phyloP scores from a whole-genome alignment of 495 filamentous ascomycete genomes.

The Articulospora tetracladia region DNA sequence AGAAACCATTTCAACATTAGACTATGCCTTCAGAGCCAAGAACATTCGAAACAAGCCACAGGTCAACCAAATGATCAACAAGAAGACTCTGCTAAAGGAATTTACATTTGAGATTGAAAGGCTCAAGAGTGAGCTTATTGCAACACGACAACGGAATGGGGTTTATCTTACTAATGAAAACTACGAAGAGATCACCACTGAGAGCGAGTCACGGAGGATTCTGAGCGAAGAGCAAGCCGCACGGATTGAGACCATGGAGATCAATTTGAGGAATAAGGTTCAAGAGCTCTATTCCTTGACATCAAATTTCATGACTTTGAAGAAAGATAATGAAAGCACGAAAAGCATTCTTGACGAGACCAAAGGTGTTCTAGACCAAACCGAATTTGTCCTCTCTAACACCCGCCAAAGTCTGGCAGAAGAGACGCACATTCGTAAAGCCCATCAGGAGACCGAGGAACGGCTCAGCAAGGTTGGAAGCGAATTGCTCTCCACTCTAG shows the following conservation, averaged over 20 bases:
- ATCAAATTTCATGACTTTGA: conserved; percentile 76
- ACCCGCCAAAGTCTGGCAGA: conserved; percentile 74
- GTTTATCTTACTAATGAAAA: conserved; percentile 84
- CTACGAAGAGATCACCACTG: conserved; percentile 81
- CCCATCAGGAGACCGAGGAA: conserved; percentile 82
- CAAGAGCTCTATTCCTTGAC: conserved; percentile 86
- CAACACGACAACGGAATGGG: conserved; percentile 88
- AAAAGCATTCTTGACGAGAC: conserved; percentile 70
- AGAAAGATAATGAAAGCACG: conserved; percentile 79
- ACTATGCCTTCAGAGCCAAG: conserved; percentile 96
- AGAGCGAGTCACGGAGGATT: conserved; percentile 90
- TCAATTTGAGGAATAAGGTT: conserved; percentile 81
- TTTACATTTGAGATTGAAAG: conserved; percentile 93
- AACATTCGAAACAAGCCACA: conserved; percentile 98
- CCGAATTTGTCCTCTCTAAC: conserved; percentile 72
- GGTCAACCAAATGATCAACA: conserved; percentile 83
- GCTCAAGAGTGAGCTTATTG: conserved; percentile 88
- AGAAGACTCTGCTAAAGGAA: conserved; percentile 85
- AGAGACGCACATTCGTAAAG: conserved; percentile 73
- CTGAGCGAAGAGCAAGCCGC: conserved; percentile 87
- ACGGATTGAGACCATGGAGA: conserved; percentile 89
- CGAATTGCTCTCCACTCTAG: conserved; percentile 70
- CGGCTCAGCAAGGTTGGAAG: conserved; percentile 66
- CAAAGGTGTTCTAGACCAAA: conserved; percentile 76
- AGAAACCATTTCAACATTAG: conserved; percentile 94